phyloP scores from a whole-genome alignment of 2,329 filamentous ascomycete species.

The Paecilomyces niveus region DNA sequence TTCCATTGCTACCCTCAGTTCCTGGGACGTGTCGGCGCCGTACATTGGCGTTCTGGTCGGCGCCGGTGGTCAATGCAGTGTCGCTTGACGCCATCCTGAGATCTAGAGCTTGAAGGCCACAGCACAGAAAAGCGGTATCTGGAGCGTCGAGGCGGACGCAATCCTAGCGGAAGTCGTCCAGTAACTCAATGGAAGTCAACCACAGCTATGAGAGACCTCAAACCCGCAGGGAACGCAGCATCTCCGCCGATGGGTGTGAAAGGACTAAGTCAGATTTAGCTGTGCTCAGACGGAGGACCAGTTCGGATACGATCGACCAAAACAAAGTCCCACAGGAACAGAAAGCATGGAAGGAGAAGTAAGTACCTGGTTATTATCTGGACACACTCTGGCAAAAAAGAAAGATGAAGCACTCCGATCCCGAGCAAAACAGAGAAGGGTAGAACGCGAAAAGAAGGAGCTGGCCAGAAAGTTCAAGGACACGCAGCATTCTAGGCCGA shows the following conservation, averaged over 20 bases:
- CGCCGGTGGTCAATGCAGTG: constrained; percentile 27
- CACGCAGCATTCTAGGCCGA: not conserved
- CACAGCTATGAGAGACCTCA: not conserved
- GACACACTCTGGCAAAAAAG: constrained; percentile 5
- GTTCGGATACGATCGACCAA: constrained; percentile 1
- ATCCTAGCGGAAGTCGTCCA: not conserved
- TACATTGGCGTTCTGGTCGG: constrained; percentile 27
- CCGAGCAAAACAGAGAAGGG: not conserved
- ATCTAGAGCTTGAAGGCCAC: not conserved
- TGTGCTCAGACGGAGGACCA: not conserved
- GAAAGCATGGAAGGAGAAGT: not conserved
- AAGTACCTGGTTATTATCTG: not conserved
- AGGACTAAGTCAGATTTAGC: not conserved
- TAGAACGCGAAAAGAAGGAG: constrained; percentile 6
- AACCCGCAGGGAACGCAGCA: not conserved
- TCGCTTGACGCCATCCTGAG: constrained; percentile 24
- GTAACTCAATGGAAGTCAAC: not conserved
- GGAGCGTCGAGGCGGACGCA: not conserved
- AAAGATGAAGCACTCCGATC: constrained; percentile 4
- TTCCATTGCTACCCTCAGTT: constrained; percentile 20
- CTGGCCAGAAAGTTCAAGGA: constrained; percentile 17
- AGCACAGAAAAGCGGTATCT: not conserved
- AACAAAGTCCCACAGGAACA: constrained; percentile 16
- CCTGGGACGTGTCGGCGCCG: constrained; percentile 36
- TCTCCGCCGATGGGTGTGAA: not conserved